Evolutionary conservation across 192 early-diverging fungal genomes (phyloP).

Genomic region (Coemansia javaensis): DNA sequence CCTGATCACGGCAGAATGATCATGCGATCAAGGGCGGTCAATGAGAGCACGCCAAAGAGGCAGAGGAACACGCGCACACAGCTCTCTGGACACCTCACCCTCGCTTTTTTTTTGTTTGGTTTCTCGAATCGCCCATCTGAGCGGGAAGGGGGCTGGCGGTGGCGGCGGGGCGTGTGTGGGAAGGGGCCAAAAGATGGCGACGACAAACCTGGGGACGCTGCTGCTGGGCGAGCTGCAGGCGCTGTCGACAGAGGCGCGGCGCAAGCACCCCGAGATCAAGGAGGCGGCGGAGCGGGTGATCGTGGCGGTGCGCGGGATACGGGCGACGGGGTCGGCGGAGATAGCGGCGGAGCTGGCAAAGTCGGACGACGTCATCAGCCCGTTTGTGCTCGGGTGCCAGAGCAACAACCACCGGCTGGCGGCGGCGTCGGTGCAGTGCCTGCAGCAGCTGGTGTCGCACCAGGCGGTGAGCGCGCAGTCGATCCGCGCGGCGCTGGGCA

Average conservation of each 20-base stretch:
- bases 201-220: constrained; percentile 35
- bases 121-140: no score
- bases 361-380: constrained; percentile 72
- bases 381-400: constrained; percentile 83
- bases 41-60: no score
- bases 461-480: constrained; percentile 43
- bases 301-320: constrained; percentile 49
- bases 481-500: constrained; percentile 60
- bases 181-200: no score
- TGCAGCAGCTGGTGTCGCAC: constrained; percentile 56
- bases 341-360: constrained; percentile 62
- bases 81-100: no score
- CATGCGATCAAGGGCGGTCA: no score
- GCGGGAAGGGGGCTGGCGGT: no score
- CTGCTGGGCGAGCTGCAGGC: constrained; percentile 77
- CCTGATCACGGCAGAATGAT: no score
- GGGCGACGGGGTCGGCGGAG: constrained; percentile 25
- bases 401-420: constrained; percentile 77
- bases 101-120: no score
- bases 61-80: no score
- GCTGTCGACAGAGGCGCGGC: constrained; percentile 80
- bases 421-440: constrained; percentile 74
- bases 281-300: constrained; percentile 66
- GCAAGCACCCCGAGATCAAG: constrained; percentile 93
- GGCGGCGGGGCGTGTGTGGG: no score